phyloP scores from a whole-genome alignment of 2,329 filamentous ascomycete genomes.

The Sodiomyces alkalinus region DNA sequence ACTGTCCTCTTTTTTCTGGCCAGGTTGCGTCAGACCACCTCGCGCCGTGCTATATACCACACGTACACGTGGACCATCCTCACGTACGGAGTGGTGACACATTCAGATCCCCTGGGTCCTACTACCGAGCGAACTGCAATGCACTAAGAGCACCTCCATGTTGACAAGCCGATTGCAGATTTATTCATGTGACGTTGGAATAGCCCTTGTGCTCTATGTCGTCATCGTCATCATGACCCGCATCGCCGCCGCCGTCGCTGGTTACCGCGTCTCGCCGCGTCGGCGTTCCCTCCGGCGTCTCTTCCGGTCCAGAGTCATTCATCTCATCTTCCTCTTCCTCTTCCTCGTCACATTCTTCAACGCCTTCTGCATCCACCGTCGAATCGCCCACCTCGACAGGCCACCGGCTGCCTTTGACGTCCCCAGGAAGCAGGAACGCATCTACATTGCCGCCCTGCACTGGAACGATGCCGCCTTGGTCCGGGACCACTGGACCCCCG shows the following conservation, averaged over 20 bases:
- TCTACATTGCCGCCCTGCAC: slow-evolving; percentile 56
- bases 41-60: too few species aligned
- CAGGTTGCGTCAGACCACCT: too few species aligned
- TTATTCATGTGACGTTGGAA: too few species aligned
- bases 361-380: slow-evolving; percentile 17
- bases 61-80: too few species aligned
- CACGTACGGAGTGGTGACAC: too few species aligned
- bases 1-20: too few species aligned
- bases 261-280: slow-evolving; percentile 7
- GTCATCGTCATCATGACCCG: not conserved
- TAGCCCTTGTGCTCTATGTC: too few species aligned
- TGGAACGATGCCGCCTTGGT: slow-evolving; percentile 51
- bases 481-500: slow-evolving; percentile 44
- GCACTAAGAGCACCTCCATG: too few species aligned
- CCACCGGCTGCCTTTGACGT: slow-evolving; percentile 3
- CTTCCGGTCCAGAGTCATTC: slow-evolving; percentile 18
- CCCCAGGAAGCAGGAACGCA: slow-evolving; percentile 19
- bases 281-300: too few species aligned
- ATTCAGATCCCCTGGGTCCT: too few species aligned
- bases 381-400: slow-evolving; percentile 2
- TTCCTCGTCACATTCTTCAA: slow-evolving; percentile 22
- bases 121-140: too few species aligned
- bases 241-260: not conserved
- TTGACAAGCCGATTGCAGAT: too few species aligned
- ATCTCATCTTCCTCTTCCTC: slow-evolving; percentile 19